Base-by-base conservation (phyloP, 2,329 filamentous ascomycete genomes). In the Byssoonygena ceratinophila region DNA sequence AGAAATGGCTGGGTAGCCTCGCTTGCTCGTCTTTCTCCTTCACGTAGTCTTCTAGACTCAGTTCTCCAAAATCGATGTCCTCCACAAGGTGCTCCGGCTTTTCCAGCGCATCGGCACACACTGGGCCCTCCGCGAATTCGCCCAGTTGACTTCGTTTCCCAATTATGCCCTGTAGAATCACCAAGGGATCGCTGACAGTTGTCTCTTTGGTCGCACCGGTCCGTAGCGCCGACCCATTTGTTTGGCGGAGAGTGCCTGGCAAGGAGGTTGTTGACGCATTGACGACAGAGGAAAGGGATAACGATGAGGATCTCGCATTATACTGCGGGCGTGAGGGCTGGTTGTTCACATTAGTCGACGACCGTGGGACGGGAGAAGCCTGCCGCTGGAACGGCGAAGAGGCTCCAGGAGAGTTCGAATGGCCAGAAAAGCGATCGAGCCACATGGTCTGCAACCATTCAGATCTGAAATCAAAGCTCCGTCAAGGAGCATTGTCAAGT, bases 401-500 rank as follows among this genome's bases (percentile, higher is more conserved):
- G 54, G 81, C 80, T 57, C 79, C 76, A 53, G 79, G 75, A 69
- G 80, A 73, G 66, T 79, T 81, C 53, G 82, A 78, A 68, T 85
- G 83, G 61, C 78, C 82, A 58, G 85, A 83, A 59, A 94, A 81
- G 67, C 89, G 84, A 73, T 95, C 89, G 65, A 94, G 81, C 89
- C 89, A 95, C 87, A 94, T 94, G 46, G 52, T 69, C 46, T 41
- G 45, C 34, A 34, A 46, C 9, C 43, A 52, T 47, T 51, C 49
- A 51, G 14, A 23, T 29, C 11, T 7, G 23, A 25, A n/a, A 32
- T 43, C 29, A 34, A n/a, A 43, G 37, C 47, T 50, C 47, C 47
- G 40, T 50, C 47, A 41, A 50, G 47, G 37, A 50, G 47, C 20
- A 39, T 27, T 2, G 27, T 31, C 23, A 20, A 37, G 27, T 37